These are phyloP conservation scores for Suillus subaureus DNA, from an alignment of 768 basidiomycete genomes.

Conservation along the genomic window DNA sequence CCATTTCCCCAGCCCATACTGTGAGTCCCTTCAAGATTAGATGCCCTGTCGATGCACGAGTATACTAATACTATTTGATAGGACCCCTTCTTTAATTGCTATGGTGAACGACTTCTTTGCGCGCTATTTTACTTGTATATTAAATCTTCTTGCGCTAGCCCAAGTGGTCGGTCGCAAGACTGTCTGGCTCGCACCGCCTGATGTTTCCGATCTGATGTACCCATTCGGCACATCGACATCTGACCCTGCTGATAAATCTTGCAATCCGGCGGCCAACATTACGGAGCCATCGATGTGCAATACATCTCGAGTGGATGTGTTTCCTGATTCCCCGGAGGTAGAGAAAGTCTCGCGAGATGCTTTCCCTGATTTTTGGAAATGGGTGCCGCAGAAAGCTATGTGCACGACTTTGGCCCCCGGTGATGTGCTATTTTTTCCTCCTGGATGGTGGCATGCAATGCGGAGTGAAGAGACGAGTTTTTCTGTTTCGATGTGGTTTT, in stretches of 20 bases:
- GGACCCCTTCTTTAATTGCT: constrained; percentile 95
- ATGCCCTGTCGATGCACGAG: constrained; percentile 12
- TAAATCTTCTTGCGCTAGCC: constrained; percentile 43
- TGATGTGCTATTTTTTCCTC: constrained; percentile 87
- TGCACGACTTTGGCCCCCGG: constrained; percentile 72
- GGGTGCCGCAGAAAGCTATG: constrained; percentile 62
- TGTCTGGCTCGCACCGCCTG: constrained; percentile 88
- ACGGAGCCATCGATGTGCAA: constrained; percentile 64
- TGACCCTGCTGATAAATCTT: constrained; percentile 18
- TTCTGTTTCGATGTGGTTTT: constrained; percentile 94
- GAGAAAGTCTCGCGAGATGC: constrained; percentile 23
- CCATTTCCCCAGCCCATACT: constrained; percentile 88
- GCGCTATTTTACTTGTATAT: constrained; percentile 7
- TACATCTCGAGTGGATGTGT: constrained; percentile 84
- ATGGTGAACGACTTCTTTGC: constrained; percentile 52
- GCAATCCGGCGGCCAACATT: constrained; percentile 42
- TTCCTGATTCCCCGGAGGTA: constrained; percentile 36
- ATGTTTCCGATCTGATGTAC: constrained; percentile 58
- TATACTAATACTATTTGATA: constrained; percentile 31
- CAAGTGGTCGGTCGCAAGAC: constrained; percentile 90
- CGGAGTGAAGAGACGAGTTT: constrained; percentile 80
- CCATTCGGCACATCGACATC: constrained; percentile 39
- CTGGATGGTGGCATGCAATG: constrained; percentile 96
- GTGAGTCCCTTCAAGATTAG: constrained; percentile 44
- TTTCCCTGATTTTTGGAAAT: constrained; percentile 55